These are phyloP conservation scores for Recurvomyces mirabilis DNA, from an alignment of 495 filamentous ascomycete species.

Conservation along the genomic window DNA sequence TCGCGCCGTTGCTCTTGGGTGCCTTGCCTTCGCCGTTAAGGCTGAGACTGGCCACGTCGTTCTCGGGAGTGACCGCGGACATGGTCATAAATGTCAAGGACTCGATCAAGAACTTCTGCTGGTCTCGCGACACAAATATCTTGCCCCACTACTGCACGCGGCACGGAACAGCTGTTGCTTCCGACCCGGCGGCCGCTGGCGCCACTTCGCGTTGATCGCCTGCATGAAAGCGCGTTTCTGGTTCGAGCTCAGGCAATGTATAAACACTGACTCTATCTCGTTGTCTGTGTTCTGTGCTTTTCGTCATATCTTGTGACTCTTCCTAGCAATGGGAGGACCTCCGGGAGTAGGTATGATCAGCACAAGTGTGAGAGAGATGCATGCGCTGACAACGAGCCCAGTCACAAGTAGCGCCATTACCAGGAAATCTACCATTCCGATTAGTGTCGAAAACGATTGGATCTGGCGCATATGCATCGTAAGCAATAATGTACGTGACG, in stretches of 20 bases:
- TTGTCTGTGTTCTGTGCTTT: too few relatives aligned
- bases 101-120: too few relatives aligned
- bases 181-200: too few relatives aligned
- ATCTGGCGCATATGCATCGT: not conserved
- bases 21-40: conserved; percentile 6
- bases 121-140: too few relatives aligned
- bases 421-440: not conserved
- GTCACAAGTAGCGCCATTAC: not conserved
- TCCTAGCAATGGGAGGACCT: not conserved
- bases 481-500: not conserved
- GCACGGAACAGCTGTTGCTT: too few relatives aligned
- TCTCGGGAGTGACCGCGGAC: conserved; percentile 19
- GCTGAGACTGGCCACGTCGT: conserved; percentile 10
- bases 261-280: too few relatives aligned
- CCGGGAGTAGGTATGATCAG: not conserved
- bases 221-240: too few relatives aligned
- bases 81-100: too few relatives aligned
- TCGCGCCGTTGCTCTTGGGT: conserved; percentile 10
- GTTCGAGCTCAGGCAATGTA: too few relatives aligned
- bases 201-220: too few relatives aligned
- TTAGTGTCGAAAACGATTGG: not conserved
- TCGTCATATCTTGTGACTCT: too few relatives aligned
- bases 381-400: not conserved
- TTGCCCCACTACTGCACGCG: too few relatives aligned
- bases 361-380: not conserved